Conservation (phyloP, 2,329 filamentous ascomycete species). For the Colletotrichum theobromicola region DNA sequence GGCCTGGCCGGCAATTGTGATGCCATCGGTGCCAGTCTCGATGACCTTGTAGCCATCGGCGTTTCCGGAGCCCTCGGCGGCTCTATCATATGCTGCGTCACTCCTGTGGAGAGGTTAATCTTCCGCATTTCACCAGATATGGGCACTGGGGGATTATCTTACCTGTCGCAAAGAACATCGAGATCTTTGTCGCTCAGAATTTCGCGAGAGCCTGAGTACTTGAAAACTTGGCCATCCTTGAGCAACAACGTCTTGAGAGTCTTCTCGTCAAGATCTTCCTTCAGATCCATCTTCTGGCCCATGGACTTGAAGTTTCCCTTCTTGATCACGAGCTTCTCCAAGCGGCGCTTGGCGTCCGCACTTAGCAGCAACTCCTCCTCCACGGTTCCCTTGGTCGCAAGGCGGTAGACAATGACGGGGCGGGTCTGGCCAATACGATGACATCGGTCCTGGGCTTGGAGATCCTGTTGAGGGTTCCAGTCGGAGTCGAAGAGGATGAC, state of each 20-base stretch:
- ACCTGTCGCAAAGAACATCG: slow-evolving; percentile 77
- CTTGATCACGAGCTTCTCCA: slow-evolving; percentile 95
- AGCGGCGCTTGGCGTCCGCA: slow-evolving; percentile 87
- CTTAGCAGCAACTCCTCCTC: slow-evolving; percentile 87
- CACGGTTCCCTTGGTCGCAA: slow-evolving; percentile 91
- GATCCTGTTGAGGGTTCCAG: slow-evolving; percentile 96
- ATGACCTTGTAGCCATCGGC: slow-evolving; percentile 78
- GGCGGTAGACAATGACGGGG: slow-evolving; percentile 90
- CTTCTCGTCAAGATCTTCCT: slow-evolving; percentile 64
- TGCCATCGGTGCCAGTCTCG: slow-evolving; percentile 70
- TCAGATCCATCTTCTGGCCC: slow-evolving; percentile 61
- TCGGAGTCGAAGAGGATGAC: slow-evolving; percentile 89
- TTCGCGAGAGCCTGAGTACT: slow-evolving; percentile 62
- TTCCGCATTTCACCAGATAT: too few relatives aligned
- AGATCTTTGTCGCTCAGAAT: slow-evolving; percentile 80
- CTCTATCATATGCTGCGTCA: slow-evolving; percentile 68
- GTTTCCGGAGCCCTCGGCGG: slow-evolving; percentile 79
- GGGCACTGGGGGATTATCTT: background rate
- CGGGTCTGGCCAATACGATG: slow-evolving; percentile 93
- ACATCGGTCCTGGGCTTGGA: slow-evolving; percentile 94
- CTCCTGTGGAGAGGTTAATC: slow-evolving; percentile 40
- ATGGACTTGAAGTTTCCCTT: slow-evolving; percentile 85
- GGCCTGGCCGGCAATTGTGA: slow-evolving; percentile 29
- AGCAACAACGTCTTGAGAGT: slow-evolving; percentile 66
- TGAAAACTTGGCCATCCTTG: slow-evolving; percentile 73